Evolutionary conservation across 2,329 filamentous ascomycete genomes (phyloP).

Genomic region (Lecanicillium sp.): DNA sequence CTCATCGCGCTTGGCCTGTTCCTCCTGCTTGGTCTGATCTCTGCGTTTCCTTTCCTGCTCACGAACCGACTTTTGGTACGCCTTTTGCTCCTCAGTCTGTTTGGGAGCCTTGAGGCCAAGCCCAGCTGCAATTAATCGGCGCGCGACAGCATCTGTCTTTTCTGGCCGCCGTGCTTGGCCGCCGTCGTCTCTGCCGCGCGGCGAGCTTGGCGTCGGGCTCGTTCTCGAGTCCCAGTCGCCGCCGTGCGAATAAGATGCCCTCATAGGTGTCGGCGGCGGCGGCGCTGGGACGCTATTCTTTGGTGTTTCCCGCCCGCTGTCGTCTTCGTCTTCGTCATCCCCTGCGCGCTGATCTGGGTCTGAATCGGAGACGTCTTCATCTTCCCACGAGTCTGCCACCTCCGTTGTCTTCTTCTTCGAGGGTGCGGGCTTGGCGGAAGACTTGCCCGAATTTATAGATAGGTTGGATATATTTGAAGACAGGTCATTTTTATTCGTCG

Average conservation of each 20-base stretch:
- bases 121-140: conserved; percentile 81
- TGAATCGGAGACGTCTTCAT: conserved; percentile 49
- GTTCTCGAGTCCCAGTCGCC: conserved; percentile 11
- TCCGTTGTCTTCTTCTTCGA: conserved; percentile 18
- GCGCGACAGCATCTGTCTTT: conserved; percentile 88
- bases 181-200: too few species aligned
- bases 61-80: conserved; percentile 74
- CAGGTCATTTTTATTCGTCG: conserved; percentile 18
- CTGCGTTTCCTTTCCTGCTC: conserved; percentile 76
- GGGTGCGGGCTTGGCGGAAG: not conserved
- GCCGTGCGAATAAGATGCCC: conserved; percentile 31
- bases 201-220: conserved; percentile 9
- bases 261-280: conserved; percentile 62
- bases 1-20: conserved; percentile 52
- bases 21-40: conserved; percentile 63
- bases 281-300: conserved; percentile 32
- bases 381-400: conserved; percentile 39
- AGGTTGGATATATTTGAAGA: conserved; percentile 23
- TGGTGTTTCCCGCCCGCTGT: conserved; percentile 15
- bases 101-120: conserved; percentile 74
- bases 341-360: conserved; percentile 25
- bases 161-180: conserved; percentile 51
- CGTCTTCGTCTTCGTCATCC: conserved; percentile 9
- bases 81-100: conserved; percentile 79
- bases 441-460: conserved; percentile 15